A percentile compares a stretch with the other conserved stretches of the same genome.
Conservation (phyloP, 73 alveolate species). For the Paraurostyla sp. region DNA sequence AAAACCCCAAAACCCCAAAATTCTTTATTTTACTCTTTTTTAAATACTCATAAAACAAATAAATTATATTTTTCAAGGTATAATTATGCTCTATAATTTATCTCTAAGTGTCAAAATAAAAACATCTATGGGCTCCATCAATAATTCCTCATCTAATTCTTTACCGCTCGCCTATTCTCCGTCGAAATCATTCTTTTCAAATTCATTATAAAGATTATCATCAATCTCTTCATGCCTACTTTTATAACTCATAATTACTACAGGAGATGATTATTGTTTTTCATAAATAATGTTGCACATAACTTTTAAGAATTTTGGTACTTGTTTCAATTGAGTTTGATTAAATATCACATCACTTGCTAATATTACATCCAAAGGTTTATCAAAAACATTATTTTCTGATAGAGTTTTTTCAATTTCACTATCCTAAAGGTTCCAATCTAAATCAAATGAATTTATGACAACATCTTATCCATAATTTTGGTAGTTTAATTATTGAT, state of each 20-base stretch:
- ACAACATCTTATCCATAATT: background rate
- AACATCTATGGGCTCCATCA: conserved; percentile 37
- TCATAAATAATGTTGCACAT: background rate
- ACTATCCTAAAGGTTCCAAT: background rate
- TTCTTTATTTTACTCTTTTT: no score
- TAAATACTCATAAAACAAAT: no score
- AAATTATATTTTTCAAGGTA: no score
- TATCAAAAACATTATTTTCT: background rate
- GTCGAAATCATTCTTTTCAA: background rate
- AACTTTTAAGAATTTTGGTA: background rate
- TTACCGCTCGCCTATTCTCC: conserved; percentile 44
- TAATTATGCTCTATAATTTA: background rate
- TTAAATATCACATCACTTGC: conserved; percentile 52
- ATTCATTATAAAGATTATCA: background rate
- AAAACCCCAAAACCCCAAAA: no score
- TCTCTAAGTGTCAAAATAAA: background rate
- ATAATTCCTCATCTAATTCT: conserved; percentile 22
- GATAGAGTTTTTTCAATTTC: background rate
- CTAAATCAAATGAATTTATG: background rate
- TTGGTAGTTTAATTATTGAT: background rate
- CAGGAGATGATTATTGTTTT: background rate
- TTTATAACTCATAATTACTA: conserved; percentile 28
- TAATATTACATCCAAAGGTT: background rate
- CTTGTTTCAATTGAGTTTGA: background rate
- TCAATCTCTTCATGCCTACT: conserved; percentile 43